phyloP scores from a whole-genome alignment of 768 basidiomycete genomes.

The Lactifluus pinguis region DNA sequence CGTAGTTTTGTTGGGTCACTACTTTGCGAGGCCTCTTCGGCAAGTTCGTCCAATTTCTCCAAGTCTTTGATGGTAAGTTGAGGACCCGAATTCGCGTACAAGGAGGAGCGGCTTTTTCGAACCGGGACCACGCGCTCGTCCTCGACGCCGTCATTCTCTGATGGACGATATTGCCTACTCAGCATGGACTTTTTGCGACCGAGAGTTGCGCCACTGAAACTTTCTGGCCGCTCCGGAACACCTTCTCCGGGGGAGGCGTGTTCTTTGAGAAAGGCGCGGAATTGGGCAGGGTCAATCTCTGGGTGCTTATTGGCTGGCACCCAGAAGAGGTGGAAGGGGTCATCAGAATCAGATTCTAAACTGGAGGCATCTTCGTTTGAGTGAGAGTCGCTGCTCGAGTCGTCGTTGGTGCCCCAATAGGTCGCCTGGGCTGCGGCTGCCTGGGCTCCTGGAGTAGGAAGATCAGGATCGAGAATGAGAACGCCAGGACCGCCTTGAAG shows the following conservation, averaged over 20 bases:
- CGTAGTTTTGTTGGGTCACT: conserved; percentile 76
- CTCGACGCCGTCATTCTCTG: conserved; percentile 67
- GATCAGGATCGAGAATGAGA: conserved; percentile 84
- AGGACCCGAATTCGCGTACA: conserved; percentile 61
- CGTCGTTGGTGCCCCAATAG: conserved; percentile 29
- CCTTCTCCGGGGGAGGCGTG: conserved; percentile 59
- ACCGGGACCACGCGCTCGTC: conserved; percentile 55
- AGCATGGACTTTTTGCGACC: conserved; percentile 89
- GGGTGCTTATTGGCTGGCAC: conserved; percentile 95
- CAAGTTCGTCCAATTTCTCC: conserved; percentile 88
- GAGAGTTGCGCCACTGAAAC: conserved; percentile 41
- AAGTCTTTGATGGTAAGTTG: conserved; percentile 89
- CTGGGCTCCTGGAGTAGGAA: conserved; percentile 65
- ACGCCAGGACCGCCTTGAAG: conserved; percentile 67
- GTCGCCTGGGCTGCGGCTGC: conserved; percentile 29
- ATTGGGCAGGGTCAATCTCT: conserved; percentile 95
- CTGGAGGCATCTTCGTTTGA: conserved; percentile 35
- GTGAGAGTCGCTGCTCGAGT: conserved; percentile 35
- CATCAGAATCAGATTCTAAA: conserved; percentile 40
- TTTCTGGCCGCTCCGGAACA: conserved; percentile 34
- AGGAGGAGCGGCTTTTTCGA: conserved; percentile 56
- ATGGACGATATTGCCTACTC: conserved; percentile 83
- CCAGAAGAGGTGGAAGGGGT: conserved; percentile 94
- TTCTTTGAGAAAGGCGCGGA: conserved; percentile 89
- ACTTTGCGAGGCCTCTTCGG: conserved; percentile 78